A percentile compares a stretch with the other conserved stretches of the same genome.
phyloP scores from a whole-genome alignment of 768 basidiomycete genomes.

The Tylopilus felleus region DNA sequence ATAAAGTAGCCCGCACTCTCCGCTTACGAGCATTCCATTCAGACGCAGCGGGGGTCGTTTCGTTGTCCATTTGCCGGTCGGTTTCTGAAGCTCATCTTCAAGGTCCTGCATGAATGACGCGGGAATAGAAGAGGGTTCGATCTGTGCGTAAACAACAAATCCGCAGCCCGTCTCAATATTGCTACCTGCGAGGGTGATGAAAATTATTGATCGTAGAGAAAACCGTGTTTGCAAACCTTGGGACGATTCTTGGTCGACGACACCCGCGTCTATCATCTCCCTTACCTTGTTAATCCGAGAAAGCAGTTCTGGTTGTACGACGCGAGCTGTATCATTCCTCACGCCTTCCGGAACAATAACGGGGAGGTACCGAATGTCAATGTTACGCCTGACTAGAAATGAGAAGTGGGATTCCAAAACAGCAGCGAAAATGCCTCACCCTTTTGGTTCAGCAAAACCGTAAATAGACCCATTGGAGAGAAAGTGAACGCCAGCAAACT shows the following conservation, averaged over 20 bases:
- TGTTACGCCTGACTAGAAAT: slow-evolving; percentile 40
- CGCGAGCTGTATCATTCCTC: slow-evolving; percentile 56
- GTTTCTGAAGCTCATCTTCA: slow-evolving; percentile 70
- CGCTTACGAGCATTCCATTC: slow-evolving; percentile 69
- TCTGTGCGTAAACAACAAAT: slow-evolving; percentile 64
- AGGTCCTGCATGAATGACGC: slow-evolving; percentile 59
- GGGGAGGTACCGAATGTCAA: slow-evolving; percentile 67
- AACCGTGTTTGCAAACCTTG: slow-evolving; percentile 25
- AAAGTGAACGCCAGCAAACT: slow-evolving; percentile 79
- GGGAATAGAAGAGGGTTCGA: slow-evolving; percentile 53
- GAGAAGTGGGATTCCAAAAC: not conserved
- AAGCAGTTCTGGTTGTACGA: slow-evolving; percentile 58
- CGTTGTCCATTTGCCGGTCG: slow-evolving; percentile 67
- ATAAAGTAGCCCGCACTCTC: slow-evolving; percentile 74
- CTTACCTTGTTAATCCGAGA: slow-evolving; percentile 57
- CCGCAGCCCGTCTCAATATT: slow-evolving; percentile 50
- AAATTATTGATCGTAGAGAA: not conserved
- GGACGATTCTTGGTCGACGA: slow-evolving; percentile 51
- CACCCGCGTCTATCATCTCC: slow-evolving; percentile 62
- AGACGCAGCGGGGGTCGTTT: slow-evolving; percentile 53
- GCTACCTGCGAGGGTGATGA: slow-evolving; percentile 38
- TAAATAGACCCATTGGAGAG: slow-evolving; percentile 71
- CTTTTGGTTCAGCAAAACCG: slow-evolving; percentile 61
- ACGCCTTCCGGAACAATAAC: slow-evolving; percentile 55
- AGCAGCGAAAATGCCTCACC: slow-evolving; percentile 40